Conservation (phyloP, 345 rosid species). For the Lenwebbia sp. region DNA sequence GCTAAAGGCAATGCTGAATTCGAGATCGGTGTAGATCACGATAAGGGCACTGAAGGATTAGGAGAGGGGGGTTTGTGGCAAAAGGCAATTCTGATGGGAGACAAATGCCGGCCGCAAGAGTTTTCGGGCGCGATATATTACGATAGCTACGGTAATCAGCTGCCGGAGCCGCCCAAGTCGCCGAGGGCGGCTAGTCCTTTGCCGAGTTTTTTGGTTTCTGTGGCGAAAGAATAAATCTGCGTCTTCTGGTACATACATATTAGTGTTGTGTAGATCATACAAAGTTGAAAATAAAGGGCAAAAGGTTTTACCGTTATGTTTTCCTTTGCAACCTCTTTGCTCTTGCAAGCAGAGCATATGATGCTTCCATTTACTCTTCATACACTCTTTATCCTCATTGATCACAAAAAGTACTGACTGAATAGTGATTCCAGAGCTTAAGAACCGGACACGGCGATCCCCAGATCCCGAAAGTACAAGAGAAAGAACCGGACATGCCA, state of each 20-base stretch:
- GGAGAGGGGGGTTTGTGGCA: conserved; percentile 43
- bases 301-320: not conserved
- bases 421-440: not conserved
- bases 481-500: no score
- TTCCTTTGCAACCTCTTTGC: not conserved
- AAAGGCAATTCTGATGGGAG: conserved; percentile 34
- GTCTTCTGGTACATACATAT: conserved; percentile 1
- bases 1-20: not conserved
- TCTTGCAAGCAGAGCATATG: not conserved
- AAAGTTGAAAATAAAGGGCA: not conserved
- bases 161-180: conserved; percentile 19
- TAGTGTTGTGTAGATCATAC: not conserved
- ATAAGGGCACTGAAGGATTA: conserved; percentile 3
- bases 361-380: not conserved
- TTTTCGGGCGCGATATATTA: conserved; percentile 36
- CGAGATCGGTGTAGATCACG: not conserved
- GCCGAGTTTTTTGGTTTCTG: conserved; percentile 6
- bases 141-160: conserved; percentile 20
- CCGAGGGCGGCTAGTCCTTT: conserved; percentile 23
- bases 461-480: no score
- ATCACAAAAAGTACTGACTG: not conserved
- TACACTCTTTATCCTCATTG: not conserved
- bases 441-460: no score
- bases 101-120: conserved; percentile 32
- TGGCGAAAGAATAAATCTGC: not conserved